Base-by-base conservation (phyloP, 2,329 filamentous ascomycete genomes). In the Furcasterigmium furcatum region DNA sequence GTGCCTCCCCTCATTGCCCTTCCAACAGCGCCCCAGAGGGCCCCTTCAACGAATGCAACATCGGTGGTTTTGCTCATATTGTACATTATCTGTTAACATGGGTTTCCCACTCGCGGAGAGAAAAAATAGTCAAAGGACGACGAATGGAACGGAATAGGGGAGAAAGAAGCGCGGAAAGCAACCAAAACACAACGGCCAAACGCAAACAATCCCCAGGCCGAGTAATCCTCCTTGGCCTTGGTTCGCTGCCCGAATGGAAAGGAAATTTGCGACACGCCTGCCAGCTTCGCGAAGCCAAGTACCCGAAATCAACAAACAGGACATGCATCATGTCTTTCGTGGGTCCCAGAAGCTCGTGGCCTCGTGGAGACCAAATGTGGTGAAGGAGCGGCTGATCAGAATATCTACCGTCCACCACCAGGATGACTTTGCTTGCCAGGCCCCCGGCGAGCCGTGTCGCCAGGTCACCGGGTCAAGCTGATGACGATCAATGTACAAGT, bases 31-130 rank as follows among this genome's bases (percentile, higher is more conserved):
- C 12, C 24, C 24, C 24, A 27, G 24, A 27, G n/a, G n/a, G n/a
- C n/a, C n/a, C n/a, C n/a, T n/a, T n/a, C n/a, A n/a, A n/a, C n/a
- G n/a, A n/a, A n/a, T n/a, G n/a, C n/a, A n/a, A n/a, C n/a, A n/a
- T 27, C 7, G 24, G 24, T 27, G 12, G 24, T 27, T 12, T 7
- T 27, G 24, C 24, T 27, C 24, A 27, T 50, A 51, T 51, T 51
- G 49, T 51, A 51, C 49, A 51, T 51, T 51, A 49, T 50, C 39
- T 42, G 29, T 20, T 42, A 32, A 42, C 40, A 42, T 48, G 16
- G 16, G n/a, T 18, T 18, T 34, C 46, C 41, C n/a, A n/a, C n/a
- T n/a, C n/a, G n/a, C n/a, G n/a, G n/a, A n/a, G n/a, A n/a, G n/a
- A n/a, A 48, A 36, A 40, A 45, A 29, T 29, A 40, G 22, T 22